Evolutionary conservation across 371 early-diverging fungal species (phyloP), one percentile per base, ranked within the genome.

Genomic region (Syncephalis fuscata): DNA sequence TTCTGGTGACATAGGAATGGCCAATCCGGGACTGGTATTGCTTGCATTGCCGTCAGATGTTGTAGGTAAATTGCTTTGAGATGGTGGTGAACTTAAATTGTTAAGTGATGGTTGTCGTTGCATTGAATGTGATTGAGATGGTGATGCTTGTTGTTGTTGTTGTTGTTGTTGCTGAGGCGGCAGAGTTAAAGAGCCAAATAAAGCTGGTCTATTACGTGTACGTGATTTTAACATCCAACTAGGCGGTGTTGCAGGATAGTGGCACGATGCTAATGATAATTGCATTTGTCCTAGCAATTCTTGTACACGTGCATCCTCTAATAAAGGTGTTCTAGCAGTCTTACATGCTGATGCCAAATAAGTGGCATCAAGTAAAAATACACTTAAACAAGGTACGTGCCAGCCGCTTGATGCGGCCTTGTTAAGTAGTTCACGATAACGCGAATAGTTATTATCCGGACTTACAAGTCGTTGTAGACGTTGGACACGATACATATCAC

Each of bases 331-430:
- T 58, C 54, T 21, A 44, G 46, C 2, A 54, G 46, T 10, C 50
- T 82, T 79, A 49, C 66, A 70, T 1, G 77, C 76, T 0, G 81
- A 82, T 4, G 73, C 39, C 11, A 85, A 59, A 50, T 87, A 87
- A 2, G 85, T 83, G 23, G 75, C 70, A 51, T 87, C 88, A 58
- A 82, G 81, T 19, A 84, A 77, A 56, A 81, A 75, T 0, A 81
- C 74, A 26, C 88, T 85, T 15, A 87, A 54, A 56, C 78, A 87
- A 0, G 88, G 88, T 9, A 87, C 69, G 19, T 72, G 63, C 40
- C 15, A 52, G 23, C 7, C n/a, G 7, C 11, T 15, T 39, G 23
- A n/a, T 39, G 36, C 8, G 20, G 9, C 27, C 27, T 27, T 22
- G 16, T 15, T 22, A 3, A 45, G 22, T 15, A 56, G 48, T 43